These are phyloP conservation scores for Chaetomium globosum DNA, from an alignment of 2,329 filamentous ascomycete species.

Conservation along the genomic window DNA sequence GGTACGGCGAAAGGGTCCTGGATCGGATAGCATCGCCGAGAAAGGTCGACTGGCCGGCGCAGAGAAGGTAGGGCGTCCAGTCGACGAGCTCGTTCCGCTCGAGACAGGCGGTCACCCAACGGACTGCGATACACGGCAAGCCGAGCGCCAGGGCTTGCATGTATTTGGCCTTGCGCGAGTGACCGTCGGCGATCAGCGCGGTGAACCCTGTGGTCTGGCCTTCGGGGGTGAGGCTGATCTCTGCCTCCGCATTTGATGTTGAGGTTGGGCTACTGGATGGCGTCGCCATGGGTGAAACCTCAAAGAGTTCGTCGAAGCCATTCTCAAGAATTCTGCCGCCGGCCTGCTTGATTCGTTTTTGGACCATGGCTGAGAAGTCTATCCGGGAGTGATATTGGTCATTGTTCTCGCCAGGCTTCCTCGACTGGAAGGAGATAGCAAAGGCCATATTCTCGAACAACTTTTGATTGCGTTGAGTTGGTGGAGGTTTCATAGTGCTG, in stretches of 20 bases:
- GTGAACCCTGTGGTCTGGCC: conserved; percentile 70
- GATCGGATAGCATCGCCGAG: conserved; percentile 78
- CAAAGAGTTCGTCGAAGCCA: conserved; percentile 83
- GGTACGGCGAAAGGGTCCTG: conserved; percentile 65
- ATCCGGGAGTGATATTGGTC: conserved; percentile 50
- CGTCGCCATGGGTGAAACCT: conserved; percentile 46
- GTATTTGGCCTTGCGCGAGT: conserved; percentile 87
- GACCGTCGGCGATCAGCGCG: conserved; percentile 80
- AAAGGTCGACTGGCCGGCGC: conserved; percentile 77
- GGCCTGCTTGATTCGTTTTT: conserved; percentile 65
- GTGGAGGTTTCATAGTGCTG: conserved; percentile 23
- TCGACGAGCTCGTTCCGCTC: conserved; percentile 63
- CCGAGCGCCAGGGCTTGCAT: conserved; percentile 92
- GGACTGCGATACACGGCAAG: conserved; percentile 78
- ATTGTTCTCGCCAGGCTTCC: conserved; percentile 54
- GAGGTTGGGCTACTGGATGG: conserved; percentile 39
- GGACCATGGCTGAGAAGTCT: conserved; percentile 53
- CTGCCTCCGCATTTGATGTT: conserved; percentile 34
- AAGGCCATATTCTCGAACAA: conserved; percentile 85
- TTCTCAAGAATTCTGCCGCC: conserved; percentile 72
- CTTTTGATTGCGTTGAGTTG: conserved; percentile 28
- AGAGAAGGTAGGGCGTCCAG: conserved; percentile 81
- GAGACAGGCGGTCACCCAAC: conserved; percentile 78
- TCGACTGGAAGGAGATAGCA: conserved; percentile 71
- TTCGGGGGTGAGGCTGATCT: conserved; percentile 58